Percentiles rank a stretch among this genome's conserved stretches.
These are phyloP conservation scores for Ganoderma boninense DNA, from an alignment of 1,284 basidiomycete species.

Conservation along the genomic window DNA sequence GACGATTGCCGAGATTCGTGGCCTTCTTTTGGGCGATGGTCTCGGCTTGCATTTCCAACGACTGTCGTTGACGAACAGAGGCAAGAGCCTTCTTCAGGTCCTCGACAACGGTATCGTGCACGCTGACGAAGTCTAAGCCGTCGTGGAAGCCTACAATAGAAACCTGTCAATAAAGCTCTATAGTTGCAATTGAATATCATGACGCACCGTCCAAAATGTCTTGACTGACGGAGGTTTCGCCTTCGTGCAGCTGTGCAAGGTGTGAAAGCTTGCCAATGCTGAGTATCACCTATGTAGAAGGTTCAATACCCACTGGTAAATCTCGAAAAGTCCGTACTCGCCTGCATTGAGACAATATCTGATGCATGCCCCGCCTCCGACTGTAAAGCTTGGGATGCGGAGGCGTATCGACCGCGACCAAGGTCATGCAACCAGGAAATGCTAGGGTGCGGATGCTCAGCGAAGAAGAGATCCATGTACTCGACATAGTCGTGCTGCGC, in stretches of 20 bases:
- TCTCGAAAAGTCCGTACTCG: slow-evolving; percentile 44
- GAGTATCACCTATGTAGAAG: slow-evolving; percentile 74
- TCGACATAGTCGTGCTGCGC: slow-evolving; percentile 67
- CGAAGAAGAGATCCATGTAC: slow-evolving; percentile 83
- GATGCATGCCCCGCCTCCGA: slow-evolving; percentile 64
- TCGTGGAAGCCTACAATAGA: slow-evolving; percentile 69
- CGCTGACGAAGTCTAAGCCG: slow-evolving; percentile 77
- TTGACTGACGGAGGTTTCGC: slow-evolving; percentile 54
- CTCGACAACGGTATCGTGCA: slow-evolving; percentile 68
- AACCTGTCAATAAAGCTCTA: slow-evolving; percentile 17
- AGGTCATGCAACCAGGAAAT: slow-evolving; percentile 95
- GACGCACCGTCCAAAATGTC: slow-evolving; percentile 61
- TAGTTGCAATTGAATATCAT: neutral
- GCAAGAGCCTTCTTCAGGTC: slow-evolving; percentile 63
- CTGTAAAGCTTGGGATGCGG: slow-evolving; percentile 73
- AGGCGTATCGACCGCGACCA: slow-evolving; percentile 70
- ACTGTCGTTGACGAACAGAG: slow-evolving; percentile 62
- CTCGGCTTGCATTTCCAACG: slow-evolving; percentile 74
- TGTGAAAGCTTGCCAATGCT: slow-evolving; percentile 92
- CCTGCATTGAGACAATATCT: slow-evolving; percentile 78
- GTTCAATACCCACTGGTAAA: neutral
- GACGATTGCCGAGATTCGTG: slow-evolving; percentile 50
- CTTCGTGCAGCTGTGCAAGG: slow-evolving; percentile 78
- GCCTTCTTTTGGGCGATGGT: slow-evolving; percentile 65
- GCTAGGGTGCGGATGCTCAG: slow-evolving; percentile 64